These are phyloP conservation scores for Apiospora malaysiana DNA, from an alignment of 2,329 filamentous ascomycete species.

Conservation along the genomic window DNA sequence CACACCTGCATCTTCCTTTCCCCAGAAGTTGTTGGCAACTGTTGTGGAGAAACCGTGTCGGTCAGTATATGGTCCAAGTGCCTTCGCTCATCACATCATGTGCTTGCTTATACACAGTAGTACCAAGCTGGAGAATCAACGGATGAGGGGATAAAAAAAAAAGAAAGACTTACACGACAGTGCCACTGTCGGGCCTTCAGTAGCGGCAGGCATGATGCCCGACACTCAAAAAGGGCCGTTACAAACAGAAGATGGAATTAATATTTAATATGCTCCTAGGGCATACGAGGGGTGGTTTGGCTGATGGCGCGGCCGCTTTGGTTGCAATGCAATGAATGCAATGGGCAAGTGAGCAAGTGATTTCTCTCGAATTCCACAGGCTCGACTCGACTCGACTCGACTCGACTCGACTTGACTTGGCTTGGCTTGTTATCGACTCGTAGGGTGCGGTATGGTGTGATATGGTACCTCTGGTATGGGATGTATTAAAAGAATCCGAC, in stretches of 20 bases:
- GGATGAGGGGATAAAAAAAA: not conserved
- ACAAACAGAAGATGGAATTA: not conserved
- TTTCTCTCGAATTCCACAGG: not conserved
- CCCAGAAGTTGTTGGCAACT: conserved; percentile 99
- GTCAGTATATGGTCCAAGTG: conserved; percentile 15
- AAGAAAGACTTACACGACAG: conserved; percentile 56
- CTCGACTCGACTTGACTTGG: too few relatives aligned
- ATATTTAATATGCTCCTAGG: not conserved
- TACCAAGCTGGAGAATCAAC: too few relatives aligned
- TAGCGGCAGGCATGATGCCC: conserved; percentile 28
- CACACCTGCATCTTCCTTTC: conserved; percentile 97
- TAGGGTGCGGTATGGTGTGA: too few relatives aligned
- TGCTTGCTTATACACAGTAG: not conserved
- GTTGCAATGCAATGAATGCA: not conserved
- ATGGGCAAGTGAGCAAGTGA: not conserved
- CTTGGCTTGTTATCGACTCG: not conserved
- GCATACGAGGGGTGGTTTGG: not conserved
- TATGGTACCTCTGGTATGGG: too few relatives aligned
- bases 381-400: not conserved
- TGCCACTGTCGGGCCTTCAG: conserved; percentile 68
- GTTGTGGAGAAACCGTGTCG: conserved; percentile 20
- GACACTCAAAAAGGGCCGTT: not conserved
- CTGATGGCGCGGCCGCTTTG: not conserved
- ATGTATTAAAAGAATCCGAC: not conserved
- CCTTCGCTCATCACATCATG: not conserved